Evolutionary conservation across 352 stramenopile genomes (phyloP).

Genomic region (Phytophthora syringae): DNA sequence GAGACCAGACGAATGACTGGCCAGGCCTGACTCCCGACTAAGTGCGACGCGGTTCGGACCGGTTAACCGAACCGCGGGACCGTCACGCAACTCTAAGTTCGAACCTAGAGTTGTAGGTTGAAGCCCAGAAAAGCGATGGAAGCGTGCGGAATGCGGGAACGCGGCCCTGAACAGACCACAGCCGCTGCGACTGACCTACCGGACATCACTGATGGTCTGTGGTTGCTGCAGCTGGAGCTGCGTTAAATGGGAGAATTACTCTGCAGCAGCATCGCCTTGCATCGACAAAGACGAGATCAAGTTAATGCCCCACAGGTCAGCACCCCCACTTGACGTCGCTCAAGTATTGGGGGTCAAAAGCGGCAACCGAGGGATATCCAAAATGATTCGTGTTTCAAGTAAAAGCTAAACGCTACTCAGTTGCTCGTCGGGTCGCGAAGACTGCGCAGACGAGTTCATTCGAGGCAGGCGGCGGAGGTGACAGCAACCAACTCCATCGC

Average conservation of each 20-base stretch:
- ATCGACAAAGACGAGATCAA: no score
- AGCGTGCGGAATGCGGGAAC: neutral
- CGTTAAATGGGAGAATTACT: no score
- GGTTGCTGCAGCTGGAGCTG: no score
- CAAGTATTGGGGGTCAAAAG: no score
- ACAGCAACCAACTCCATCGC: neutral
- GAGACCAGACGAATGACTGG: conserved; percentile 34
- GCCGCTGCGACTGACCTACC: no score
- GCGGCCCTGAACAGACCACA: no score
- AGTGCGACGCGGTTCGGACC: conserved; percentile 1
- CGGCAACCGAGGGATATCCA: neutral
- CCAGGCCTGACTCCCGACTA: neutral
- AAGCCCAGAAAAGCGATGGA: neutral
- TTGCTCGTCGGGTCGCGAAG: neutral
- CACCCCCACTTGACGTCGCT: no score
- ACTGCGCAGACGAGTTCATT: conserved; percentile 6
- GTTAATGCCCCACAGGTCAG: no score
- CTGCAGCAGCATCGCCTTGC: no score
- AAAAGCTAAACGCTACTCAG: conserved; percentile 16
- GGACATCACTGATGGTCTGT: no score
- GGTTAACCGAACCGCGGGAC: conserved; percentile 8
- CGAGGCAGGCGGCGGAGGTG: neutral
- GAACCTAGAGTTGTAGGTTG: neutral
- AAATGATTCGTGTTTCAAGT: conserved; percentile 8
- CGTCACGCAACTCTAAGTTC: neutral